Evolutionary conservation across 441 rosid genomes (phyloP), one percentile per base, ranked within the genome.

Genomic region (Rhodomyrtus psidioides): DNA sequence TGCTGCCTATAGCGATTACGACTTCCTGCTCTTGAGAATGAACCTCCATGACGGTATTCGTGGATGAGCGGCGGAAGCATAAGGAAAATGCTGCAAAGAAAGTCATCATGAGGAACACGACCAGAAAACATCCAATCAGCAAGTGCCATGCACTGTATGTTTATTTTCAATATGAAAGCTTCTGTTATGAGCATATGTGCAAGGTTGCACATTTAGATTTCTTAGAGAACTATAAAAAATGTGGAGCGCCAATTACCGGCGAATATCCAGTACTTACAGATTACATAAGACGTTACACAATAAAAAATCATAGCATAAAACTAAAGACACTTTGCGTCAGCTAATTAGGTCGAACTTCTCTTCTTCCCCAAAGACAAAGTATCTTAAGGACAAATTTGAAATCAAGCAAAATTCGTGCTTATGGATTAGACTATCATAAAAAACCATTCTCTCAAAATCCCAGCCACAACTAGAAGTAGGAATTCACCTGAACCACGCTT

Each of bases 1-100:
- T 96, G 89, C 99, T 94, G 88, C 99, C 99, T 27, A 97, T 53
- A 85, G 99, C 99, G 87, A 96, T 97, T 87, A 94, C 94, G 26
- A 96, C 95, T 89, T 97, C 98, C 88, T 97, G 93, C 91, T 94
- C 95, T 12, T 89, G 88, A 49, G 96, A 92, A 83, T 92, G 90
- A 89, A 95, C 92, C 91, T 95, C 91, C 7, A 95, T 85, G 0
- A 82, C 83, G 62, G 86, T 70, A 83, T 93, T 89, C 0, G 90
- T 76, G 6, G 91, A 88, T 27, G 95, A 91, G 88, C 88, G 87
- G 70, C 89, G 89, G 86, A 90, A 85, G 75, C 91, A 82, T 30
- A 55, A 85, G 51, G 92, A 83, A 56, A 88, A 82, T 85, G 89
- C 96, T 93, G 93, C 92, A 86, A 82, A 76, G 53, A 57, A 30